Evolutionary conservation across 73 alveolate genomes (phyloP), one percentile per base, ranked within the genome.

Genomic region (Paramecium biaurelia): DNA sequence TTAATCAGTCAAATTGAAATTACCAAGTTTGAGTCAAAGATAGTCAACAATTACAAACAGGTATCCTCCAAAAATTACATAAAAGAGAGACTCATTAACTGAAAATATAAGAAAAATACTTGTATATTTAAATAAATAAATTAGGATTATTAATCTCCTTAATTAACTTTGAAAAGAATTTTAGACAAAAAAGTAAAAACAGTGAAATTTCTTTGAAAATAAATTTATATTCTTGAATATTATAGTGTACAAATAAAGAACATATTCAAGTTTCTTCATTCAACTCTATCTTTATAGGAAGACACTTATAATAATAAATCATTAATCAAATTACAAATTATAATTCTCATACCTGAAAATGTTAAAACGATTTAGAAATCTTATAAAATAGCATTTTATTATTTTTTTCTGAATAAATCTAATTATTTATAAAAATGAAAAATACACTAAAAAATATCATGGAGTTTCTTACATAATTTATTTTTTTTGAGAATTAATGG

Each of bases 131-230:
- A 9, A 23, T 10, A 26, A 63, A 26, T 63, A 63, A 26, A 30
- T 11, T 63, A 63, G 84, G 84, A 63, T 63, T 63, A 63, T 63
- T 30, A 63, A 63, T 63, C 84, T 63, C 84, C 84, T 12, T 15
- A 63, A 63, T 26, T 23, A 38, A 63, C 84, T 15, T 63, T 63
- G 26, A 63, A 63, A 63, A 26, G 24, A 63, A 63, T 63, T 21
- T 63, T 63, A 32, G 84, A 63, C 24, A 63, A 63, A 32, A 63
- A 63, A 32, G 84, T 63, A 63, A 63, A 63, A 63, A 63, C 84
- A 30, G 84, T 63, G 45, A 12, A 38, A 63, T 63, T 63, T 63
- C 84, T 23, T 63, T 63, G 84, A 63, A 26, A 30, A 63, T 63
- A 63, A 26, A 26, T 63, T 53, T 53, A 53, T n/a, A 53, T 53